phyloP scores from a whole-genome alignment of 805 yeast genomes.

The Soucietia sequanensis region DNA sequence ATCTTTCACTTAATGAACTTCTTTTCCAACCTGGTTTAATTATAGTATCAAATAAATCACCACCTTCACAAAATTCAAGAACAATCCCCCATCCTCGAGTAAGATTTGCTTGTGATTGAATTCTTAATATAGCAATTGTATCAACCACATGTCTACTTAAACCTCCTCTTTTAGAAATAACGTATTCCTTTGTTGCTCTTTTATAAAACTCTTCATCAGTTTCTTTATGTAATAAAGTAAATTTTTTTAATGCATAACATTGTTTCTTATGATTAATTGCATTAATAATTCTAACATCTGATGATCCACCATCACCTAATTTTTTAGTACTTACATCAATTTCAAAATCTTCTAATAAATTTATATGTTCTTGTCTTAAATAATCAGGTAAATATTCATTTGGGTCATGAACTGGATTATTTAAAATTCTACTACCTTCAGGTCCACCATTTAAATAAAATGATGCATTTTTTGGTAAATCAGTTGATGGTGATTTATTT shows the following conservation, averaged over 20 bases:
- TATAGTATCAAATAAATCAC: slow-evolving; percentile 60
- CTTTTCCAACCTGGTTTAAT: slow-evolving; percentile 60
- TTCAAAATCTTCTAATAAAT: slow-evolving; percentile 56
- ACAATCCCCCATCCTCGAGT: slow-evolving; percentile 77
- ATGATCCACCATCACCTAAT: slow-evolving; percentile 73
- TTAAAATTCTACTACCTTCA: slow-evolving; percentile 49
- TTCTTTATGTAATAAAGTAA: slow-evolving; percentile 60
- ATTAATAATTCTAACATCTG: slow-evolving; percentile 53
- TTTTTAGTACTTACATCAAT: slow-evolving; percentile 41
- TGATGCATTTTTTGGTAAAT: slow-evolving; percentile 25
- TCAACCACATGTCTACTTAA: slow-evolving; percentile 61
- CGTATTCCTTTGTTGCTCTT: slow-evolving; percentile 62
- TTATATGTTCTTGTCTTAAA: slow-evolving; percentile 46
- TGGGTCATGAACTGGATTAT: slow-evolving; percentile 65
- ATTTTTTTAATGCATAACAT: slow-evolving; percentile 64
- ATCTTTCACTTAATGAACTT: slow-evolving; percentile 49
- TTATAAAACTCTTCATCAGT: slow-evolving; percentile 61
- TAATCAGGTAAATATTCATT: slow-evolving; percentile 59
- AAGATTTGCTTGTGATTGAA: slow-evolving; percentile 53
- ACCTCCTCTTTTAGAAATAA: slow-evolving; percentile 54
- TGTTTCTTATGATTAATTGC: slow-evolving; percentile 40
- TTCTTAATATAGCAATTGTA: slow-evolving; percentile 52
- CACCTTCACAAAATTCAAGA: slow-evolving; percentile 59
- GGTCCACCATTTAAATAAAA: slow-evolving; percentile 32
- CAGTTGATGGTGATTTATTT: slow-evolving; percentile 28